Percentiles rank a stretch among this genome's conserved stretches.
phyloP scores from a whole-genome alignment of 495 filamentous ascomycete genomes.

The Barbatosphaeria neglecta region DNA sequence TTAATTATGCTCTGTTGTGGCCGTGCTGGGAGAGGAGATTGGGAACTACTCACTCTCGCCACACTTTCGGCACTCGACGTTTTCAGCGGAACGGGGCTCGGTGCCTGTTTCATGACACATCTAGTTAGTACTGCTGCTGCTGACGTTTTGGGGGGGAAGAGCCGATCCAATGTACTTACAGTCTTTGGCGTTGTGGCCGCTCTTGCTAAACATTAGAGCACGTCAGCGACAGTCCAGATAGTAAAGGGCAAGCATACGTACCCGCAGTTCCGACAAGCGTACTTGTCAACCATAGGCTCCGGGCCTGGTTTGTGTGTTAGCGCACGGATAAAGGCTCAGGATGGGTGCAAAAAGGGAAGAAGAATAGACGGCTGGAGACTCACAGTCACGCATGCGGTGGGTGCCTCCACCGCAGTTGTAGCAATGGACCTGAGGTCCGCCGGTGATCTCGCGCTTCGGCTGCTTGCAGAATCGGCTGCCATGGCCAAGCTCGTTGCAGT shows the following conservation, averaged over 20 bases:
- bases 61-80: conserved; percentile 74
- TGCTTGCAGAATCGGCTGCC: conserved; percentile 52
- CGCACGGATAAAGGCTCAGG: conserved; percentile 3
- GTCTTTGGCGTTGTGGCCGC: conserved; percentile 28
- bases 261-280: conserved; percentile 77
- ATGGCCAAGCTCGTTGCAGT: conserved; percentile 70
- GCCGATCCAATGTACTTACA: conserved; percentile 24
- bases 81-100: conserved; percentile 57
- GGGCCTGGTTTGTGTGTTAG: conserved; percentile 29
- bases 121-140: conserved; percentile 32
- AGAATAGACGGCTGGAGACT: no score
- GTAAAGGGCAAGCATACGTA: conserved; percentile 19
- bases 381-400: conserved; percentile 62
- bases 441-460: conserved; percentile 38
- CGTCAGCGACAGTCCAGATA: conserved; percentile 6
- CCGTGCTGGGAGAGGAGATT: not conserved
- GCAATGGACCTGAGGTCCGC: conserved; percentile 48
- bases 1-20: no score
- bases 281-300: conserved; percentile 40
- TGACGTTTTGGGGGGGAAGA: conserved; percentile 2
- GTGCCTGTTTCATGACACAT: conserved; percentile 14
- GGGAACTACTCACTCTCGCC: conserved; percentile 40
- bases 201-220: conserved; percentile 11
- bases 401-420: conserved; percentile 60
- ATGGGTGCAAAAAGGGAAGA: conserved; percentile 6